Evolutionary conservation across 192 early-diverging fungal genomes (phyloP).

Genomic region (Phycomyces blakesleeanus): DNA sequence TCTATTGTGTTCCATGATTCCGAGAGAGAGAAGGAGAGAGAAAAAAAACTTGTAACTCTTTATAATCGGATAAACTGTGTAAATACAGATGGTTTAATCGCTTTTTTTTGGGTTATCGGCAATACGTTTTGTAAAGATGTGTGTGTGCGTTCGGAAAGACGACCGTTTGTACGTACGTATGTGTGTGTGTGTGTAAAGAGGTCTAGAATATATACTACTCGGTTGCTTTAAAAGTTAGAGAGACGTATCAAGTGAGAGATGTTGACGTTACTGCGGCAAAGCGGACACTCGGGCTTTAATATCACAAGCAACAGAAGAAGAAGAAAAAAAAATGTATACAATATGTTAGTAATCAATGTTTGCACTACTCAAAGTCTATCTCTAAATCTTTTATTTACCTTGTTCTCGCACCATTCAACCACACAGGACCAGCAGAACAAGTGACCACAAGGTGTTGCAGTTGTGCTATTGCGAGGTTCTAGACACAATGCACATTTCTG

Average conservation of each 20-base stretch:
- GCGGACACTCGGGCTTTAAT: conserved; percentile 80
- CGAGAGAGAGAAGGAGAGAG: no score
- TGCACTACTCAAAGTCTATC: not conserved
- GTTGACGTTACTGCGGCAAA: conserved; percentile 81
- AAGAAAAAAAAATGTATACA: no score
- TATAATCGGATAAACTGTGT: no score
- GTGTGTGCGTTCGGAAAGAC: no score
- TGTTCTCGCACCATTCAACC: conserved; percentile 88
- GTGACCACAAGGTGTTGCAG: conserved; percentile 90
- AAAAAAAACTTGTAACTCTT: no score
- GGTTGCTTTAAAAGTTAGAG: conserved; percentile 49
- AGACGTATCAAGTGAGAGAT: conserved; percentile 73
- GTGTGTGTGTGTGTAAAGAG: no score
- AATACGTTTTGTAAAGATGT: no score
- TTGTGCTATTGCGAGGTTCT: conserved; percentile 66
- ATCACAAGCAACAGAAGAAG: conserved; percentile 16
- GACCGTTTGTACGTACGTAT: no score
- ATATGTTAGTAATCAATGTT: not conserved
- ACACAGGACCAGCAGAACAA: conserved; percentile 95
- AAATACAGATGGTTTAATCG: no score
- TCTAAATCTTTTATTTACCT: conserved; percentile 63
- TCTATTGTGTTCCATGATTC: no score
- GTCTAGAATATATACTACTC: no score
- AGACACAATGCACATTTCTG: conserved; percentile 87
- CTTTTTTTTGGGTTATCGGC: no score